These are phyloP conservation scores for Pichia rugopelliculosa DNA, from an alignment of 805 yeast species.

Conservation along the genomic window DNA sequence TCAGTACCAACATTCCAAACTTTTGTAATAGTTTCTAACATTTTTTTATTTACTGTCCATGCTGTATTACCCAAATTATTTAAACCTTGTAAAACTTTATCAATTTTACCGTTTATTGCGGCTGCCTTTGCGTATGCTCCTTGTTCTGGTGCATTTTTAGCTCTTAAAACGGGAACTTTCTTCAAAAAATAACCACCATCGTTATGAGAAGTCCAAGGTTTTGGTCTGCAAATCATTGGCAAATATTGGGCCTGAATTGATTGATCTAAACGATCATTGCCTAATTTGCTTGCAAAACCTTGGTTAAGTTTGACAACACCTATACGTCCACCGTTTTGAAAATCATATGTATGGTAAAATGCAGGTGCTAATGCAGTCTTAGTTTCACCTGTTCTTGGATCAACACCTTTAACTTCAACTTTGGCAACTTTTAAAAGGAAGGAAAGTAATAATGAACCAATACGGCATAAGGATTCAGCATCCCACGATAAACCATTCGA, in stretches of 20 bases:
- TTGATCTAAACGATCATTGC: constrained; percentile 56
- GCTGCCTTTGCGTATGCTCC: constrained; percentile 84
- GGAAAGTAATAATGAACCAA: constrained; percentile 76
- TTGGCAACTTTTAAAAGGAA: constrained; percentile 75
- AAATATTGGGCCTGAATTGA: constrained; percentile 72
- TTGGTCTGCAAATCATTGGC: constrained; percentile 91
- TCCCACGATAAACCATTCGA: constrained; percentile 21
- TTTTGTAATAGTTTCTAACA: constrained; percentile 61
- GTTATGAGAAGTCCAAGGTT: constrained; percentile 76
- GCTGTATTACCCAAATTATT: constrained; percentile 82
- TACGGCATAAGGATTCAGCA: constrained; percentile 42
- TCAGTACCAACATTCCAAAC: constrained; percentile 84
- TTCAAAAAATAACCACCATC: constrained; percentile 79
- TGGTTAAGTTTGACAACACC: constrained; percentile 79
- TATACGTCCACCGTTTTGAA: constrained; percentile 64
- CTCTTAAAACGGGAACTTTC: constrained; percentile 58
- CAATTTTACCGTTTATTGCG: constrained; percentile 56
- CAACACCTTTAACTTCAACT: constrained; percentile 69
- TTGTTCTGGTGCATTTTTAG: constrained; percentile 84
- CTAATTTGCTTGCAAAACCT: constrained; percentile 55
- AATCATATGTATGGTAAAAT: constrained; percentile 81
- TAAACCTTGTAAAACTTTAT: constrained; percentile 67
- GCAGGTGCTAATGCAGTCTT: constrained; percentile 83
- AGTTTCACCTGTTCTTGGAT: constrained; percentile 64
- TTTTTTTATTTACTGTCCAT: constrained; percentile 80